phyloP scores from a whole-genome alignment of 495 filamentous ascomycete genomes.

The Achaetomiella virescens region DNA sequence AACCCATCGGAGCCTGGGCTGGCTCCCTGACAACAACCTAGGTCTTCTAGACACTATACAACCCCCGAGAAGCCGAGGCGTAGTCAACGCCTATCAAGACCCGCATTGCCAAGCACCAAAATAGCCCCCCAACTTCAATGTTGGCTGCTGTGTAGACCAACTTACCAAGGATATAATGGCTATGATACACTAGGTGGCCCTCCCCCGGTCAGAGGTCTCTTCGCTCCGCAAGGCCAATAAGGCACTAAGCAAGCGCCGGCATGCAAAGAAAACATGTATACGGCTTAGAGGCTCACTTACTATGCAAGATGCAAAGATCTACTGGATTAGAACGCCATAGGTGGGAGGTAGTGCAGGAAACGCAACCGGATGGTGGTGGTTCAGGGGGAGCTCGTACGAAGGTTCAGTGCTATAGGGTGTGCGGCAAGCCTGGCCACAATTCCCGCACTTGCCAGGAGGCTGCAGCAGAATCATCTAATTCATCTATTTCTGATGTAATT shows the following conservation, averaged over 20 bases:
- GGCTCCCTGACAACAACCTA: too few relatives aligned
- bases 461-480: not conserved
- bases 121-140: too few relatives aligned
- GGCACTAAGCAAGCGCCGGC: not conserved
- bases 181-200: too few relatives aligned
- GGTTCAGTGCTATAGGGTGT: not conserved
- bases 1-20: too few relatives aligned
- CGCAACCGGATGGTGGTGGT: constrained; percentile 8
- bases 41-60: too few relatives aligned
- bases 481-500: constrained; percentile 9
- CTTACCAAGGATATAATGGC: too few relatives aligned
- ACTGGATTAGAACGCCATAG: not conserved
- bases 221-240: not conserved
- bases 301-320: constrained; percentile 7
- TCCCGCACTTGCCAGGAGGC: not conserved
- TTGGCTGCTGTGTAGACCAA: too few relatives aligned
- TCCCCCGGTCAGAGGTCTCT: not conserved
- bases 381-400: not conserved
- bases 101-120: too few relatives aligned
- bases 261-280: constrained; percentile 6
- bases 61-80: too few relatives aligned
- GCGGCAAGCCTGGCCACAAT: not conserved
- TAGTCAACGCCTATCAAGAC: too few relatives aligned
- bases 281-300: constrained; percentile 11
- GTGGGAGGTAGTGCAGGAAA: constrained; percentile 8